These are phyloP conservation scores for Eremothecium gossypii DNA, from an alignment of 1,139 yeast genomes.

Conservation along the genomic window DNA sequence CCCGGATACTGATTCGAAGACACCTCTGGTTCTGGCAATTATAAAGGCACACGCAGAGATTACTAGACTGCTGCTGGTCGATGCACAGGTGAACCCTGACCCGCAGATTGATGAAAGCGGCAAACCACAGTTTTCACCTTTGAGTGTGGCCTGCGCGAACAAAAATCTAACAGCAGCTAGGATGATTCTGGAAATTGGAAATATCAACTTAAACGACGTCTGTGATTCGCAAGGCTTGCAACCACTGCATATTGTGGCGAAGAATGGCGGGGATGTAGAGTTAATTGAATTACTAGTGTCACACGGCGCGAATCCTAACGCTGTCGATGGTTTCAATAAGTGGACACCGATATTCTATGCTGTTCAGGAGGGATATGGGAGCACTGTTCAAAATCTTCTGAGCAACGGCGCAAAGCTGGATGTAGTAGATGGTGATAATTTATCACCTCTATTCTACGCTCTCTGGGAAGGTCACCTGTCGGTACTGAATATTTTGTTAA, in stretches of 20 bases:
- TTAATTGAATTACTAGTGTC: constrained; percentile 59
- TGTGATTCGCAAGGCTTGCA: constrained; percentile 82
- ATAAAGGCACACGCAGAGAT: constrained; percentile 55
- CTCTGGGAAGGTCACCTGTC: constrained; percentile 88
- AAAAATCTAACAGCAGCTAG: constrained; percentile 71
- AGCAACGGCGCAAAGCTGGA: constrained; percentile 60
- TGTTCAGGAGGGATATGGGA: constrained; percentile 72
- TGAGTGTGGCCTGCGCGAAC: constrained; percentile 80
- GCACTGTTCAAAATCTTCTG: constrained; percentile 62
- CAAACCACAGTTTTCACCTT: constrained; percentile 65
- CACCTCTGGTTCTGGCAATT: constrained; percentile 76
- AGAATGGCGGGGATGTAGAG: constrained; percentile 62
- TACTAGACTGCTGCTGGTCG: constrained; percentile 31
- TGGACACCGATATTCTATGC: constrained; percentile 95
- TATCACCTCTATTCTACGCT: constrained; percentile 78
- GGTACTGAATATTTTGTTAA: constrained; percentile 59
- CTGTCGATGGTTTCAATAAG: constrained; percentile 71
- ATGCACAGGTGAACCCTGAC: constrained; percentile 46
- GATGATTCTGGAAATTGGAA: constrained; percentile 38
- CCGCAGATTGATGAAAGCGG: constrained; percentile 41
- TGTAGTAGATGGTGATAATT: constrained; percentile 74
- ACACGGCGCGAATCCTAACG: constrained; percentile 73
- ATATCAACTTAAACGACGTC: constrained; percentile 32
- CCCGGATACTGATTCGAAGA: constrained; percentile 63
- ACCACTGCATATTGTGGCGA: constrained; percentile 82